Evolutionary conservation across 768 basidiomycete species (phyloP).

Genomic region (Chlorophyllum brunneum): DNA sequence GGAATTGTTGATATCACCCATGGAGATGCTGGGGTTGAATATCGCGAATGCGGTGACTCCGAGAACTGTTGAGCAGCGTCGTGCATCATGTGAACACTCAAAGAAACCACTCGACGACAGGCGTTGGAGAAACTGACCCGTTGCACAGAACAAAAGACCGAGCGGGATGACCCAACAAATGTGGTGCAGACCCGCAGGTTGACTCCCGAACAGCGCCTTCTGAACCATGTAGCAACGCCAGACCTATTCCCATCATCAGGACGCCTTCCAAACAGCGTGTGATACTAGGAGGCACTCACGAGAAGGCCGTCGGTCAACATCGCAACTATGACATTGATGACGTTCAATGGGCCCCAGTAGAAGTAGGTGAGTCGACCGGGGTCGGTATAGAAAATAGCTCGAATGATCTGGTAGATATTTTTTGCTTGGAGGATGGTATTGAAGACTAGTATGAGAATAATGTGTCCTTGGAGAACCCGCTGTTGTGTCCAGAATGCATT

Average conservation of each 20-base stretch:
- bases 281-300: too few relatives aligned
- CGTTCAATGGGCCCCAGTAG: too few relatives aligned
- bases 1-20: too few relatives aligned
- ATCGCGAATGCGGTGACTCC: too few relatives aligned
- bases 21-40: too few relatives aligned
- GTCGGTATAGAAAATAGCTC: neutral
- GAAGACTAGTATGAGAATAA: neutral
- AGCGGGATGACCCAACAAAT: neutral
- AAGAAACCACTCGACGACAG: too few relatives aligned
- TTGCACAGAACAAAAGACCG: neutral
- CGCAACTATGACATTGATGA: too few relatives aligned
- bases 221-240: conserved; percentile 4
- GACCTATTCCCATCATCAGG: neutral
- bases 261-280: neutral
- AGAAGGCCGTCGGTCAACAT: too few relatives aligned
- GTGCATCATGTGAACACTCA: too few relatives aligned
- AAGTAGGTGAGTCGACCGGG: neutral
- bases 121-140: neutral
- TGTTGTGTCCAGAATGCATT: too few relatives aligned
- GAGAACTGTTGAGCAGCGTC: too few relatives aligned
- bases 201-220: neutral
- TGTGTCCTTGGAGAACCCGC: neutral
- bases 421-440: neutral
- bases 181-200: neutral
- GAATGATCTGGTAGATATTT: neutral